Conservation (phyloP, 176 grass and related monocot species). For the Miscanthus lutarioriparius region DNA sequence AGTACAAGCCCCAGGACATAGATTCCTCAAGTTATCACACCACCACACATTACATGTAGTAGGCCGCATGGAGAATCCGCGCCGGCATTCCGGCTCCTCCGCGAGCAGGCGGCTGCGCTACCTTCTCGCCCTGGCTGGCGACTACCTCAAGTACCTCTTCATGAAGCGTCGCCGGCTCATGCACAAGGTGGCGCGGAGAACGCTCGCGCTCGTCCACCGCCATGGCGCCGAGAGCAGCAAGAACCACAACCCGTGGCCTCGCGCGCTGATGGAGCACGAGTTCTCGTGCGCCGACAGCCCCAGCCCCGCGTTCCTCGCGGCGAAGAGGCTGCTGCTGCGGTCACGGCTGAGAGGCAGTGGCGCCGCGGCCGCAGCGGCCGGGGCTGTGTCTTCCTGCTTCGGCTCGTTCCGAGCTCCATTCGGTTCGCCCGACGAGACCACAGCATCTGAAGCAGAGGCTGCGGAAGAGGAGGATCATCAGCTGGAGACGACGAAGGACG, state of each 20-base stretch:
- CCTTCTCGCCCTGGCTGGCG: conserved; percentile 29
- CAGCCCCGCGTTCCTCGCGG: conserved; percentile 36
- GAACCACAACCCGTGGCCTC: background rate
- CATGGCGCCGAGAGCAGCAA: conserved; percentile 27
- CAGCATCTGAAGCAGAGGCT: background rate
- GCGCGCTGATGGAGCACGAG: conserved; percentile 50
- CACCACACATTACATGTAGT: background rate
- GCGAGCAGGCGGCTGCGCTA: conserved; percentile 27
- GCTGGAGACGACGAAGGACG: background rate
- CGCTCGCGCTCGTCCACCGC: conserved; percentile 37
- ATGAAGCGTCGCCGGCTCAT: conserved; percentile 44
- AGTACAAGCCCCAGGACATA: conserved; percentile 21
- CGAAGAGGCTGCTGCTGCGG: conserved; percentile 48
- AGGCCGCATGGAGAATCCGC: conserved; percentile 15
- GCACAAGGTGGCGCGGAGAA: conserved; percentile 40
- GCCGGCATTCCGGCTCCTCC: background rate
- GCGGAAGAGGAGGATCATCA: conserved; percentile 20
- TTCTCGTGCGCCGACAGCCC: conserved; percentile 83
- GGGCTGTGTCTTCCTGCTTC: conserved; percentile 30
- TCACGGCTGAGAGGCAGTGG: conserved; percentile 26
- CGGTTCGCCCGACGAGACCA: background rate
- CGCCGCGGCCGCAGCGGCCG: conserved; percentile 11
- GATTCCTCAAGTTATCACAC: conserved; percentile 16
- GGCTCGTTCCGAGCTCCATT: conserved; percentile 5
- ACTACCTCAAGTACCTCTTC: conserved; percentile 64